Conservation (phyloP, 2,329 filamentous ascomycete genomes). For the Tolypocladium guangdongense region DNA sequence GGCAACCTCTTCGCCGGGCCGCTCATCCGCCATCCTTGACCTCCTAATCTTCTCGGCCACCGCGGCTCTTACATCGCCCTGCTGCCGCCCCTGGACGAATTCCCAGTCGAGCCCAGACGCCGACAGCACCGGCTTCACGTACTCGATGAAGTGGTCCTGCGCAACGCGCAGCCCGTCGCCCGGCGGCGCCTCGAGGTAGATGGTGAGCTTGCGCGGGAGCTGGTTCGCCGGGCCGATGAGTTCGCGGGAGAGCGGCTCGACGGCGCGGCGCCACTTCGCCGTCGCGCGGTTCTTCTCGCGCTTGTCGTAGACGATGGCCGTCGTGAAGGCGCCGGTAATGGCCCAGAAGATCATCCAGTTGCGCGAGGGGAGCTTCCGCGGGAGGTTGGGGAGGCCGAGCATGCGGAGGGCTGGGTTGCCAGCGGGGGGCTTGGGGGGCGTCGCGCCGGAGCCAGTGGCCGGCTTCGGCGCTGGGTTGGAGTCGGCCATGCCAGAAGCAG, state of each 20-base stretch:
- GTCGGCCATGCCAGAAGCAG: slow-evolving; percentile 5
- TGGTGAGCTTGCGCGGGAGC: slow-evolving; percentile 72
- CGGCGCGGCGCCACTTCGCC: slow-evolving; percentile 74
- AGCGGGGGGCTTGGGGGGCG: slow-evolving; percentile 24
- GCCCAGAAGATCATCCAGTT: slow-evolving; percentile 97
- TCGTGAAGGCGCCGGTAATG: slow-evolving; percentile 65
- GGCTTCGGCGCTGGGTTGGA: slow-evolving; percentile 1
- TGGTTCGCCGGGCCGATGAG: slow-evolving; percentile 55
- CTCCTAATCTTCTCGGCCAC: slow-evolving; percentile 80
- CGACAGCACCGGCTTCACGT: slow-evolving; percentile 85
- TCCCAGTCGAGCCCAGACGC: slow-evolving; percentile 92
- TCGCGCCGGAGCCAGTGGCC: slow-evolving; percentile 7
- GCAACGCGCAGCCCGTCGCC: slow-evolving; percentile 73
- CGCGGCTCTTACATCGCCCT: slow-evolving; percentile 85
- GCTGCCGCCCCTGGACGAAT: slow-evolving; percentile 80
- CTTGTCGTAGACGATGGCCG: slow-evolving; percentile 82
- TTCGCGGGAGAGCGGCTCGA: slow-evolving; percentile 74
- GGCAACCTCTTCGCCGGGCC: slow-evolving; percentile 34
- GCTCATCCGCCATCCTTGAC: slow-evolving; percentile 47
- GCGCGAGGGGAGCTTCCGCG: slow-evolving; percentile 76
- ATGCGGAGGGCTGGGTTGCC: slow-evolving; percentile 64
- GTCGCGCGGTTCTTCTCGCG: slow-evolving; percentile 79
- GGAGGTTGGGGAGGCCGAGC: slow-evolving; percentile 77
- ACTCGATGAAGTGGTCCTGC: slow-evolving; percentile 94
- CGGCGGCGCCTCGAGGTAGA: slow-evolving; percentile 78